Evolutionary conservation across 495 filamentous ascomycete species (phyloP), one percentile per base, ranked within the genome.

Genomic region (Halenospora varia): DNA sequence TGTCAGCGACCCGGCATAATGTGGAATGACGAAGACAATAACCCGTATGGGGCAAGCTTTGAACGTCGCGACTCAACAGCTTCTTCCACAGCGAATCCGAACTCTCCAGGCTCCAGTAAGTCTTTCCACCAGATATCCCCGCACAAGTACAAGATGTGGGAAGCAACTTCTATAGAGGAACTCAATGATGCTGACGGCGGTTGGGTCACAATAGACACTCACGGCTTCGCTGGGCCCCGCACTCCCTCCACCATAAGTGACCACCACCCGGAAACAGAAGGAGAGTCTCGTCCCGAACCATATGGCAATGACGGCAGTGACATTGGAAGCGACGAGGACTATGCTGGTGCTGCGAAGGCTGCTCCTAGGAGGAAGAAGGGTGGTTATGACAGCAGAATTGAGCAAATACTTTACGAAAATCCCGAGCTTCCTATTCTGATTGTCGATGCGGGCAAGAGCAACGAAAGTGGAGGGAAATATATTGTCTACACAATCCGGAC

Each of bases 401-500:
- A 97, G 71, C 93, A 96, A 74, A 90, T 96, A 49, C 84, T 98
- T 39, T 96, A 96, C 68, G 94, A 98, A 73, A 89, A 96, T 62
- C 92, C 89, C 6, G 88, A 92, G 53, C 82, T 94, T 59, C 83
- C 85, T 50, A 96, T 98, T 55, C 64, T 92, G 57, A 98, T 98
- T 60, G 89, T 84, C 1, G 88, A 96, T 65, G 94, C 95, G 0
- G 94, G 95, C 15, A 98, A 98, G 80, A 97, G 92, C 68, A 77
- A 84, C 56, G 94, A 98, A 69, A 93, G 89, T 48, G 92, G 93
- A 45, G 83, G 88, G 51, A 77, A 81, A 65, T 97, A 87, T 64
- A 98, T 97, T 66, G 92, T 95, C 18, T 98, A 98, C 70, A 97
- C 95, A 18, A 96, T 98, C 60, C 79, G 88, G 60, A 98, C 95